A percentile compares a stretch with the other conserved stretches of the same genome.
Evolutionary conservation across 345 rosid genomes (phyloP).

Genomic region (Hibiscus mutabilis): DNA sequence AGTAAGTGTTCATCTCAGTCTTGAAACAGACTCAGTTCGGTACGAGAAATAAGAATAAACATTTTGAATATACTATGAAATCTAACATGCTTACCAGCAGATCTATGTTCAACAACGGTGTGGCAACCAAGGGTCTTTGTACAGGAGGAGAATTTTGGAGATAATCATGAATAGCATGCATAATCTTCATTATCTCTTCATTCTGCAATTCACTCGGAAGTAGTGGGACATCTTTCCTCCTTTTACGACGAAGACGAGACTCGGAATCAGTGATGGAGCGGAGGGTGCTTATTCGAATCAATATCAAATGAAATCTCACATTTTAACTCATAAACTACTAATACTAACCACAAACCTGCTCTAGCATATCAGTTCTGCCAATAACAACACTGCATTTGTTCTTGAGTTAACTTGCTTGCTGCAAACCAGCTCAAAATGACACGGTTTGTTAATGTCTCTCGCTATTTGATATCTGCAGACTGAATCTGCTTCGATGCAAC

Average conservation of each 20-base stretch:
- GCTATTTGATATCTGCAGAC: constrained; percentile 40
- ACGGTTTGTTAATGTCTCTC: constrained; percentile 20
- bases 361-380: constrained; percentile 42
- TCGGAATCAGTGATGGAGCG: not conserved
- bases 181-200: constrained; percentile 35
- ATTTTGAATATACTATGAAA: not conserved
- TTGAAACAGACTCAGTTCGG: not conserved
- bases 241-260: constrained; percentile 12
- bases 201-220: constrained; percentile 26
- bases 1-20: constrained; percentile 2
- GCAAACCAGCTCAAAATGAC: constrained; percentile 39
- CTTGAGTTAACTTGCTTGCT: constrained; percentile 36
- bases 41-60: not conserved
- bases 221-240: constrained; percentile 33
- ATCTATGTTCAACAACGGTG: constrained; percentile 45
- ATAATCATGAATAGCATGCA: constrained; percentile 38
- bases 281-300: not conserved
- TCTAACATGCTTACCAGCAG: constrained; percentile 29
- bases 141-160: constrained; percentile 34
- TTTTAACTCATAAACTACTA: not conserved
- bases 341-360: constrained; percentile 31
- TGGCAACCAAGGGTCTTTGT: constrained; percentile 38
- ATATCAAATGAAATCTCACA: not conserved
- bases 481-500: constrained; percentile 47
- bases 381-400: constrained; percentile 31